Base-by-base conservation (phyloP, 192 early-diverging fungal genomes). In the Funneliformis mosseae region DNA sequence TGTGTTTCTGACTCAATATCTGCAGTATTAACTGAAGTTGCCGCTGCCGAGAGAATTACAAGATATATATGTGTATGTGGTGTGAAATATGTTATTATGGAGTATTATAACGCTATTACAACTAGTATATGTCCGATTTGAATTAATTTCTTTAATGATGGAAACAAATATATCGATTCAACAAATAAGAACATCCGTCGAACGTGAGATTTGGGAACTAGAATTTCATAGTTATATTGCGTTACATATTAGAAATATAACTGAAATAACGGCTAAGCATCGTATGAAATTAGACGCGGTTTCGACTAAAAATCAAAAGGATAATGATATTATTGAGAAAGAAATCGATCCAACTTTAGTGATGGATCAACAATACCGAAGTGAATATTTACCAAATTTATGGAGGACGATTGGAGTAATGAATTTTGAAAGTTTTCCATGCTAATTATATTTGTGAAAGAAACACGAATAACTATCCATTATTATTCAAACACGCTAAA, bases 31-130 rank as follows among this genome's bases (percentile, higher is more conserved):
- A 76, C 18, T 16, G 78, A 69, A 27, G 33, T 80, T 4, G 27
- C 33, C 21, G 42, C 16, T n/a, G 23, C 38, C 4, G 50, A 50
- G 7, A 8, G 25, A 48, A 23, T 80, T 38, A 74, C 68, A 25
- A 80, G 79, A 60, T 80, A 74, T 60, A 12, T 25, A 9, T 80
- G 79, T 59, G n/a, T 61, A 80, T 80, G 79, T 43, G 79, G 79
- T 9, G 61, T 50, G 33, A 59, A 50, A 43, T 80, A 80, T 21
- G 27, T 80, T 5, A 66, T 80, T 12, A 72, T 21, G 14, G 42
- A 80, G 23, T 80, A 72, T 16, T 71, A 72, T 42, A 8, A 16
- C 4, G 73, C 72, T 39, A 16, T 28, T 16, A 59, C 23, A 11
- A 74, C 7, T 9, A 10, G 45, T 8, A 38, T 4, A 16, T 80